A percentile compares a stretch with the other conserved stretches of the same genome.
Evolutionary conservation across 192 early-diverging fungal genomes (phyloP).

Genomic region (Coemansia sp.): DNA sequence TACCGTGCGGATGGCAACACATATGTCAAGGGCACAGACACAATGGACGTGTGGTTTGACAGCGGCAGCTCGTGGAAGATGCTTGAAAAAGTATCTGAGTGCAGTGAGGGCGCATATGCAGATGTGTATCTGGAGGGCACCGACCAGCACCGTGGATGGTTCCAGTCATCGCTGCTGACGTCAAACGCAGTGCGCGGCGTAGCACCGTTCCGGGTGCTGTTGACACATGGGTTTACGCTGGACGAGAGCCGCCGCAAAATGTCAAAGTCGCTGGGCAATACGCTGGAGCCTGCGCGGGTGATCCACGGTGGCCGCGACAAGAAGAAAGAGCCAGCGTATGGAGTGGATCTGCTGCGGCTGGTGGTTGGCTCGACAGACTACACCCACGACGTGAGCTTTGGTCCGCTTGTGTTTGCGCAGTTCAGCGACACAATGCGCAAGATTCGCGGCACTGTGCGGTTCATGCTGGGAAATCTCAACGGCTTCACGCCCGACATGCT

Average conservation of each 20-base stretch:
- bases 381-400: conserved; percentile 70
- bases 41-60: conserved; percentile 89
- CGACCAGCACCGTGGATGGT: conserved; percentile 86
- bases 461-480: conserved; percentile 74
- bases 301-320: conserved; percentile 71
- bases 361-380: conserved; percentile 77
- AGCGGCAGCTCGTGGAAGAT: conserved; percentile 77
- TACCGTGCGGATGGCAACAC: conserved; percentile 59
- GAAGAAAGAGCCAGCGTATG: conserved; percentile 70
- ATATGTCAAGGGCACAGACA: conserved; percentile 68
- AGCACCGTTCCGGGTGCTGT: conserved; percentile 65
- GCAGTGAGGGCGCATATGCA: conserved; percentile 48
- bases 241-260: conserved; percentile 80
- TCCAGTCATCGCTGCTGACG: conserved; percentile 78
- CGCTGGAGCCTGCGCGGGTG: conserved; percentile 63
- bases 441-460: conserved; percentile 72
- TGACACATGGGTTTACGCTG: conserved; percentile 82
- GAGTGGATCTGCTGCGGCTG: conserved; percentile 71
- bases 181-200: conserved; percentile 67
- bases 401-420: conserved; percentile 62
- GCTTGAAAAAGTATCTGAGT: conserved; percentile 51
- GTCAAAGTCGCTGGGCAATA: conserved; percentile 83
- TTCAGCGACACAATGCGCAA: conserved; percentile 71
- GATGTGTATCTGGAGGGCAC: conserved; percentile 78
- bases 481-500: conserved; percentile 52